Evolutionary conservation across 768 basidiomycete genomes (phyloP), one percentile per base, ranked within the genome.

Genomic region (Tylopilus cervinicoccineus): DNA sequence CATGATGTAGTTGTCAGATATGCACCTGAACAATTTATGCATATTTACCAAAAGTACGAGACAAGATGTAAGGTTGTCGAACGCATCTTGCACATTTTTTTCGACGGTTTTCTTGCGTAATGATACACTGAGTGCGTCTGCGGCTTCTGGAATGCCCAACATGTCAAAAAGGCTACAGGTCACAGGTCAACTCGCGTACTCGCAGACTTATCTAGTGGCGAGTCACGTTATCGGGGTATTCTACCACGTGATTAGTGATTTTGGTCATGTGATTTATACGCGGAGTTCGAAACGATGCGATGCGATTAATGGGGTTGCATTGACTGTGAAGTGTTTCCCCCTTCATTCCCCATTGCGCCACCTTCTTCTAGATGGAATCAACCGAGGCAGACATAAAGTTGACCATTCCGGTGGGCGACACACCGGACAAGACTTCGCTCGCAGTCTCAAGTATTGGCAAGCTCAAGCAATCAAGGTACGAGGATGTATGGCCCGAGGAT

Each of bases 21-120:
- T 29, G 16, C 13, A 36, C 28, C 34, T 39, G 16, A n/a, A 37
- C 7, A 34, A 17, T 40, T 22, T 26, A 9, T 1, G 51, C 66
- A 52, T 14, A 38, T 73, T 55, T 60, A 77, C 78, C 47, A 80
- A 66, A 34, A 79, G 64, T 9, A 68, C 63, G 19, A 73, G 51
- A 48, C 66, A 71, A 6, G 76, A 75, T 43, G 72, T 61, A 32
- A 79, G 53, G 24, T 74, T 71, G 41, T 64, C 58, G 27, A 76
- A 61, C 9, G 67, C 63, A 34, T 72, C 69, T 27, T 65, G 54
- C 5, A 70, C 48, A 29, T 61, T 63, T 22, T 55, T 55, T 37
- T 64, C 64, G 27, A 60, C 56, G 14, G 62, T 64, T 16, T 58
- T 53, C 48, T 69, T 65, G 34, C 47, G 49, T 1, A 70, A 55